phyloP scores from a whole-genome alignment of 768 basidiomycete genomes.

The Hericium rajendrae region DNA sequence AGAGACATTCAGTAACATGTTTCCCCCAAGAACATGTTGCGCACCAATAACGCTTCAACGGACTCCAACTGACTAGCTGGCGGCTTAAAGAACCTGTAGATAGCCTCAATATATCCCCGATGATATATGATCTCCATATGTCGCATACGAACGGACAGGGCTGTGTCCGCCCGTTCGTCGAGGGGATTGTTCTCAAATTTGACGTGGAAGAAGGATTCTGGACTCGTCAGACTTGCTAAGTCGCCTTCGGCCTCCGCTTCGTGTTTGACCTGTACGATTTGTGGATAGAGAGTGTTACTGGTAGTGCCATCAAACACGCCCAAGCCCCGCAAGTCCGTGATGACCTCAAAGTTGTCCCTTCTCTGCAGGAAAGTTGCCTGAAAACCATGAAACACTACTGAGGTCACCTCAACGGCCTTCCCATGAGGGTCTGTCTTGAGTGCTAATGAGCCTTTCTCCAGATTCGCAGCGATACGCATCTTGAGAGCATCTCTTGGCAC shows the following conservation, averaged over 20 bases:
- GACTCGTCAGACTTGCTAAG: background rate
- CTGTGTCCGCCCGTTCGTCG: conserved; percentile 86
- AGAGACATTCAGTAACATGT: conserved; percentile 1
- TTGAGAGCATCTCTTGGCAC: conserved; percentile 74
- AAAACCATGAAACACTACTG: conserved; percentile 80
- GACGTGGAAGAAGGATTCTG: conserved; percentile 74
- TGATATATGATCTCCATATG: conserved; percentile 98
- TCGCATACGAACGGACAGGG: conserved; percentile 80
- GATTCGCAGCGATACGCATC: conserved; percentile 60
- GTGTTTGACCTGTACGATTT: conserved; percentile 74
- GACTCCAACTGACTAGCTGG: conserved; percentile 93
- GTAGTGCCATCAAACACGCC: conserved; percentile 91
- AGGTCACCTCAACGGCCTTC: conserved; percentile 60
- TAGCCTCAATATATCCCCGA: conserved; percentile 84
- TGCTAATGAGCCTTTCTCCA: conserved; percentile 83
- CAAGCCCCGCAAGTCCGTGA: conserved; percentile 77
- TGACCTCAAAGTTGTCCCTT: conserved; percentile 78
- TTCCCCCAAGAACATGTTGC: conserved; percentile 17
- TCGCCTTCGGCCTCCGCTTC: conserved; percentile 1
- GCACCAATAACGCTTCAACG: conserved; percentile 81
- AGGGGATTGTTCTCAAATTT: conserved; percentile 90
- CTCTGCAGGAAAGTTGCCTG: conserved; percentile 77
- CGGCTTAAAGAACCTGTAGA: conserved; percentile 86
- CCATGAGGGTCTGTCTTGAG: conserved; percentile 69
- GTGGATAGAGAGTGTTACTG: conserved; percentile 64